Base-by-base conservation (phyloP, 148 eudicot genomes). In the Cornus suecica region DNA sequence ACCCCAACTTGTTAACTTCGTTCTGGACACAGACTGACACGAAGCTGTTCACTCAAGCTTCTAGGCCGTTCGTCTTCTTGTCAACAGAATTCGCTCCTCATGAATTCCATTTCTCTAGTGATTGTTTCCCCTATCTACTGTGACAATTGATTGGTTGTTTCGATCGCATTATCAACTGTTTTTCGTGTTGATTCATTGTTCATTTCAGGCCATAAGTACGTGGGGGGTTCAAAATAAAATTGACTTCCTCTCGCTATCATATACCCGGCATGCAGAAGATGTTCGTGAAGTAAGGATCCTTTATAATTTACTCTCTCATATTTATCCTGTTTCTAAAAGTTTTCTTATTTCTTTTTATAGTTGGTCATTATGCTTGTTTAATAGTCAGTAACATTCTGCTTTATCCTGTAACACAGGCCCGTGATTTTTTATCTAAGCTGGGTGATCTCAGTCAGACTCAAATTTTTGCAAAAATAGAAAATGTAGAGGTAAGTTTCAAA, bases 211-310 rank as follows among this genome's bases (percentile, higher is more conserved):
- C 37, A 94, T 94, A 76, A 89, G 92, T 85, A 67, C 99, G 0
- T 94, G 99, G 99, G 99, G 99, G 45, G 86, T 83, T 56, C 80
- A 86, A 71, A 94, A 94, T 86, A 94, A 94, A 84, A 94, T 94
- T 66, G 99, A 94, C 75, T 94, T 94, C 69, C 88, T 94, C 60
- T 92, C 99, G 32, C 80, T 94, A 31, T 92, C 99, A 6, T 92
- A 87, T 75, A 91, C 99, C 56, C 90, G 99, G 27, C 96, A 92
- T 71, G 99, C 97, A 45, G 92, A 94, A 81, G 99, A 94, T 87
- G 97, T 94, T 79, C 99, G 97, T 67, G 89, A 92, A 80, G 99
- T 94, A 86, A 71, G 85, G 73, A 76, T 73, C 1, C 2, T 45
- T 31, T 70, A 42, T 69, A 24, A 0, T 27, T 72, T 27, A 45